A percentile compares a stretch with the other conserved stretches of the same genome.
These are phyloP conservation scores for Puya raimondii DNA, from an alignment of 176 grass and related monocot genomes.

Conservation along the genomic window DNA sequence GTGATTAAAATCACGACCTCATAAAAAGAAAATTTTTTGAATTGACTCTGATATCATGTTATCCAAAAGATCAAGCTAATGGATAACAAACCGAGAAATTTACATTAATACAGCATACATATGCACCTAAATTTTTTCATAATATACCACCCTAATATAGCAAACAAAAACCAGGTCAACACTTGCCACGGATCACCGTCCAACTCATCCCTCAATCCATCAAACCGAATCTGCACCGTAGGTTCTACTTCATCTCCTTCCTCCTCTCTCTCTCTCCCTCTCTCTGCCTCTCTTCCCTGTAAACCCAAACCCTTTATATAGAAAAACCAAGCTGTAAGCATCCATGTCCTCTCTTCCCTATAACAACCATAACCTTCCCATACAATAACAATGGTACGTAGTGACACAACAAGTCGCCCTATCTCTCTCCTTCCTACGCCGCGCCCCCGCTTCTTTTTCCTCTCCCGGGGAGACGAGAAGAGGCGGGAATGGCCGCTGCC, in stretches of 20 bases:
- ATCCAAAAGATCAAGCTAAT: no score
- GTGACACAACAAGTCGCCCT: no score
- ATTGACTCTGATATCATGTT: no score
- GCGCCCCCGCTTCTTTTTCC: slow-evolving; percentile 16
- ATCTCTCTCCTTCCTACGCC: slow-evolving; percentile 10
- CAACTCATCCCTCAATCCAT: neutral
- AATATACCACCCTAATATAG: neutral
- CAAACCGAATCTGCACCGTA: neutral
- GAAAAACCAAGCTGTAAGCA: neutral
- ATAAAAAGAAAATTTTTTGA: no score
- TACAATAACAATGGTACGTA: no score
- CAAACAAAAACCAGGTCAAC: neutral
- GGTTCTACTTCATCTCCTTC: neutral
- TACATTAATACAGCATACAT: no score
- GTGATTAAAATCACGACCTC: no score
- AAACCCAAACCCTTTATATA: neutral
- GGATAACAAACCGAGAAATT: no score
- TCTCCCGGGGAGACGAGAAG: neutral
- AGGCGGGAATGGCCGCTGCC: neutral
- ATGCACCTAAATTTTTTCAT: neutral
- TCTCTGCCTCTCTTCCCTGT: neutral
- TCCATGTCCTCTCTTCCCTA: no score
- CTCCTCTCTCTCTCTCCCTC: neutral
- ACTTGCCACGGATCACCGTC: neutral
- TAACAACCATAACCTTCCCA: no score